Percentiles rank a stretch among this genome's conserved stretches.
Evolutionary conservation across 495 filamentous ascomycete species (phyloP).

Genomic region (Arthonia radiata): DNA sequence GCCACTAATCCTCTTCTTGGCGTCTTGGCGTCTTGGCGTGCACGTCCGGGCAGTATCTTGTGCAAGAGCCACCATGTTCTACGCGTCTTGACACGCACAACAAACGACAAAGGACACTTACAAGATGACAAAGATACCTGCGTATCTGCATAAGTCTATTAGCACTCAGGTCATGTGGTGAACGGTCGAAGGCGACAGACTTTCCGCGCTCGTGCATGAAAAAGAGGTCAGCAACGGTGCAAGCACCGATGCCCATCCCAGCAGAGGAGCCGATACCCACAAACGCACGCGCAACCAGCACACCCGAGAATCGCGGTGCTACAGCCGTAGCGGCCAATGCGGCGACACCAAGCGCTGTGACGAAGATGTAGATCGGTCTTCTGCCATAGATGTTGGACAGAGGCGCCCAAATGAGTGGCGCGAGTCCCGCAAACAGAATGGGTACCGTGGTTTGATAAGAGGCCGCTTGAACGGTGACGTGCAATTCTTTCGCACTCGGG

Average conservation of each 20-base stretch:
- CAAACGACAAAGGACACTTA: too few species aligned
- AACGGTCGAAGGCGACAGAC: too few species aligned
- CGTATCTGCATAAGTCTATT: too few species aligned
- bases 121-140: too few species aligned
- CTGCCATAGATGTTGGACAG: conserved; percentile 39
- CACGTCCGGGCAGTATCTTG: too few species aligned
- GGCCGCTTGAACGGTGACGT: conserved; percentile 16
- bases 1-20: too few species aligned
- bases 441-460: conserved; percentile 21
- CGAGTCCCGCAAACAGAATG: conserved; percentile 26
- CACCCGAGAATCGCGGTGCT: conserved; percentile 2
- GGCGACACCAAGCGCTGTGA: conserved; percentile 16
- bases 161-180: too few species aligned
- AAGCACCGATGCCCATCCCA: conserved; percentile 10
- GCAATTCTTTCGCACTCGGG: conserved; percentile 18
- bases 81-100: too few species aligned
- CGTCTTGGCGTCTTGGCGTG: too few species aligned
- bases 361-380: conserved; percentile 33
- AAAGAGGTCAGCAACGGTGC: conserved; percentile 18
- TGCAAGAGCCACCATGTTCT: too few species aligned
- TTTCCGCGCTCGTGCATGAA: conserved; percentile 20
- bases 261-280: conserved; percentile 4
- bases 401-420: conserved; percentile 34
- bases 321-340: conserved; percentile 12
- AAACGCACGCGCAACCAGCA: conserved; percentile 4